Evolutionary conservation across 345 rosid genomes (phyloP).

Genomic region (Boechera retrofracta): DNA sequence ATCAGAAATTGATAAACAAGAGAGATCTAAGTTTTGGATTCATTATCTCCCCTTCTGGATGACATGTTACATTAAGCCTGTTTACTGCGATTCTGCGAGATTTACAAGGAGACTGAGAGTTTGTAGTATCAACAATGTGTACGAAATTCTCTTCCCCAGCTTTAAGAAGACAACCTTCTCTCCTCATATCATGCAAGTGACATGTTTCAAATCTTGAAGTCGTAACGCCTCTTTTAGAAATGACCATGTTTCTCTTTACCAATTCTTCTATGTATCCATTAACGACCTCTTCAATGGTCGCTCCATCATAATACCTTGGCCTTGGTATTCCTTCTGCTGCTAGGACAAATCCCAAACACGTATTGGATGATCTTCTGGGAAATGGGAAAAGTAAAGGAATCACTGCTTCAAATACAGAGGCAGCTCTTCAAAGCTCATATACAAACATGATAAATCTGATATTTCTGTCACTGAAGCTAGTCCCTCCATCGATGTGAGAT

Average conservation of each 20-base stretch:
- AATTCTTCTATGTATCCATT: neutral
- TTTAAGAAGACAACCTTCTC: no score
- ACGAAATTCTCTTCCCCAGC: neutral
- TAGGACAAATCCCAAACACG: neutral
- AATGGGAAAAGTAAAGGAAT: neutral
- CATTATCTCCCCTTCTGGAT: no score
- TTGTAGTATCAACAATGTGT: neutral
- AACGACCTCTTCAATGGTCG: no score
- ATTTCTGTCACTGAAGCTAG: no score
- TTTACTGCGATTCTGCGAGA: neutral
- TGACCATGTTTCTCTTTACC: neutral
- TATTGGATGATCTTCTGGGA: neutral
- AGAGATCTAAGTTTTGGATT: conserved; percentile 22
- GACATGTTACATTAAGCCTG: no score
- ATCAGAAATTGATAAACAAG: neutral
- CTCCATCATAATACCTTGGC: neutral
- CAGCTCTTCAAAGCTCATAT: neutral
- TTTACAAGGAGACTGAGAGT: neutral
- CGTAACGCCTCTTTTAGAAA: no score
- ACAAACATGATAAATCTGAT: neutral
- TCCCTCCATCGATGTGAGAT: neutral
- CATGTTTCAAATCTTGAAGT: no score
- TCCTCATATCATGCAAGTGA: no score
- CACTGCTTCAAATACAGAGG: neutral
- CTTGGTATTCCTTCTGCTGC: neutral